These are phyloP conservation scores for Mentha longifolia DNA, from an alignment of 257 asterid genomes.

Conservation along the genomic window DNA sequence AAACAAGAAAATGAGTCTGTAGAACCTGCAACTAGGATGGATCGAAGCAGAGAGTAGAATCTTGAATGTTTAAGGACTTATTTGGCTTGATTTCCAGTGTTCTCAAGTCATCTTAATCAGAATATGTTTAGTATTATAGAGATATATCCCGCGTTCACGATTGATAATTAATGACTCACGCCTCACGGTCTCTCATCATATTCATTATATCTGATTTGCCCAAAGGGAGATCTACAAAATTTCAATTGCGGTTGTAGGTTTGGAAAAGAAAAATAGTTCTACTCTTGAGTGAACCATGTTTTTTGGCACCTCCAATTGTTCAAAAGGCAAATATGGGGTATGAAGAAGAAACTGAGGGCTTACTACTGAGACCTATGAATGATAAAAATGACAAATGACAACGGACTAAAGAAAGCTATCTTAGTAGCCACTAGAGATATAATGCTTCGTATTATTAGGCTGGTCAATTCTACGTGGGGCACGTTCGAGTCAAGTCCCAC, in stretches of 20 bases:
- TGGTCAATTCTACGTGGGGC: not conserved
- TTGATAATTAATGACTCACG: too few species aligned
- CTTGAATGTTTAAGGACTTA: not conserved
- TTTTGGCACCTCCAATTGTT: not conserved
- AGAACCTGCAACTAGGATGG: not conserved
- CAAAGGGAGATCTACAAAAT: too few species aligned
- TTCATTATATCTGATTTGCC: too few species aligned
- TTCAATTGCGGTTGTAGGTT: too few species aligned
- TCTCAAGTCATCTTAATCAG: too few species aligned
- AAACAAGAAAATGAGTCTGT: not conserved
- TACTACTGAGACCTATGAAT: not conserved
- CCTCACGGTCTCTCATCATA: too few species aligned
- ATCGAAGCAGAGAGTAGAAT: not conserved
- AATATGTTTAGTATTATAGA: too few species aligned
- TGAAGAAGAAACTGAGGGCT: not conserved
- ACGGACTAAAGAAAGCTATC: not conserved
- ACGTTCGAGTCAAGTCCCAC: not conserved
- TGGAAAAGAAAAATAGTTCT: not conserved
- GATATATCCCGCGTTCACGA: too few species aligned
- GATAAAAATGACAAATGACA: not conserved
- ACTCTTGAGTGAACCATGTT: not conserved
- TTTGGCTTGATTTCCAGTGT: not conserved
- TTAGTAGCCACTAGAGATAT: not conserved
- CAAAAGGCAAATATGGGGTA: not conserved
- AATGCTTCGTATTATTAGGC: not conserved